phyloP scores from a whole-genome alignment of 345 rosid species.

The Acer campestre region DNA sequence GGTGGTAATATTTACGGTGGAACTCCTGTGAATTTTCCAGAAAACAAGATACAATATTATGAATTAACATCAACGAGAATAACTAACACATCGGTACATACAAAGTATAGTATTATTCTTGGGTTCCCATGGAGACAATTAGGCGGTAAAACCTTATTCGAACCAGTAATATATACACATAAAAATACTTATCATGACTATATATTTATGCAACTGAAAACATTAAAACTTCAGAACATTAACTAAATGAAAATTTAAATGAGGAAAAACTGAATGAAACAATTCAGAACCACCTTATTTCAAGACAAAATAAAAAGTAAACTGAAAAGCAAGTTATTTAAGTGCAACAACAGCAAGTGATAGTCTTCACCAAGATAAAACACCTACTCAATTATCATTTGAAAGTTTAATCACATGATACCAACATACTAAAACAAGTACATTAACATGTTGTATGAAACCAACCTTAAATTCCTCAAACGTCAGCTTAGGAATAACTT shows the following conservation, averaged over 20 bases:
- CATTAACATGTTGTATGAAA: slow-evolving; percentile 2
- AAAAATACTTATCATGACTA: not conserved
- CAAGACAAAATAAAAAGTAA: no score
- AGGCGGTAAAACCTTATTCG: not conserved
- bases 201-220: not conserved
- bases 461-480: slow-evolving; percentile 87
- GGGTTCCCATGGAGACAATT: not conserved
- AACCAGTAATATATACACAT: not conserved
- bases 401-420: not conserved
- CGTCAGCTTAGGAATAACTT: slow-evolving; percentile 80
- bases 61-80: not conserved
- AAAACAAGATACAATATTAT: slow-evolving; percentile 13
- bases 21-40: slow-evolving; percentile 64
- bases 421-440: not conserved
- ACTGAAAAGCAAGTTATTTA: not conserved
- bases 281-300: not conserved
- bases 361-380: slow-evolving; percentile 6
- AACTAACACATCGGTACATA: slow-evolving; percentile 1
- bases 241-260: not conserved
- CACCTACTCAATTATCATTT: not conserved
- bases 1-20: slow-evolving; percentile 87
- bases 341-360: not conserved
- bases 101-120: not conserved
- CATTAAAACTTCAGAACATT: not conserved
- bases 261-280: not conserved